These are phyloP conservation scores for Globisporangium solare DNA, from an alignment of 352 stramenopile genomes.

Conservation along the genomic window DNA sequence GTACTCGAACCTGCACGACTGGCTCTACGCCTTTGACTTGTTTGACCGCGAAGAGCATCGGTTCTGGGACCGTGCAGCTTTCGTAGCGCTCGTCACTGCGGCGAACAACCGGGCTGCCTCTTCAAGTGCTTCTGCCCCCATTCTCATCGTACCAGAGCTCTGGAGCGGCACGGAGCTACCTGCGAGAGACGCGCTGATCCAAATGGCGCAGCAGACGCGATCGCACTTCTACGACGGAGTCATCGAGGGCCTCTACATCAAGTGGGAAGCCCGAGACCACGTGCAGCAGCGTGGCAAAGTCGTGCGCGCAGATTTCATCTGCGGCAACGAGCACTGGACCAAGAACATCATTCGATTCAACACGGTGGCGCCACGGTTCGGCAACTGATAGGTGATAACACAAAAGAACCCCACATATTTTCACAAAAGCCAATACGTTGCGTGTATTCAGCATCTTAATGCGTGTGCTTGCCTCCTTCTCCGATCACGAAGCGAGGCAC, in stretches of 20 bases:
- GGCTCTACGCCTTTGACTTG: conserved; percentile 82
- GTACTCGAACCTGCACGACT: conserved; percentile 54
- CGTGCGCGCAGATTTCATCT: conserved; percentile 60
- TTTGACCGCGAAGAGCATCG: conserved; percentile 48
- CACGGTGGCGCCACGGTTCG: conserved; percentile 7
- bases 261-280: conserved; percentile 35
- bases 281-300: conserved; percentile 57
- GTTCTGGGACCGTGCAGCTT: conserved; percentile 38
- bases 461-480: no score
- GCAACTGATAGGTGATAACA: no score
- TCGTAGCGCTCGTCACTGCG: conserved; percentile 21
- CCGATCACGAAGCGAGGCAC: no score
- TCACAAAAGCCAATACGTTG: no score
- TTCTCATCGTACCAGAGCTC: conserved; percentile 42
- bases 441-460: no score
- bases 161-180: conserved; percentile 31
- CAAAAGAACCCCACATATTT: no score
- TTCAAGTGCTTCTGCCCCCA: conserved; percentile 13
- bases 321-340: conserved; percentile 62
- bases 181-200: conserved; percentile 22
- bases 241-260: conserved; percentile 53
- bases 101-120: conserved; percentile 17
- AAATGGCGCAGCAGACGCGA: conserved; percentile 29
- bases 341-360: conserved; percentile 39
- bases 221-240: conserved; percentile 45